These are phyloP conservation scores for Mrakia hoshinonis DNA, from an alignment of 768 basidiomycete genomes.

Conservation along the genomic window DNA sequence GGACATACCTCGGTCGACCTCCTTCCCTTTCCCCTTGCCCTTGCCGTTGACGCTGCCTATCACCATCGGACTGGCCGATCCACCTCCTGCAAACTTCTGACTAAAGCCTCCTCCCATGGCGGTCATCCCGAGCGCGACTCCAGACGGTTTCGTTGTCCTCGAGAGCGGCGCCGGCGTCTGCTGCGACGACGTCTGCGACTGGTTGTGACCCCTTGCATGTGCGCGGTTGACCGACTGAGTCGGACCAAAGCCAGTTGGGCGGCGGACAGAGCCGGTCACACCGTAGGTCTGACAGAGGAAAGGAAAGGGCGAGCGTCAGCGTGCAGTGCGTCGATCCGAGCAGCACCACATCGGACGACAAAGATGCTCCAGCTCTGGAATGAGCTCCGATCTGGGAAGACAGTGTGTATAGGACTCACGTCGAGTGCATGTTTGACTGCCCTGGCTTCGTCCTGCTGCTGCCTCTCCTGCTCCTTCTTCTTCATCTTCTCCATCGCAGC, in stretches of 20 bases:
- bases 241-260: background rate
- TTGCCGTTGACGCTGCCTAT: background rate
- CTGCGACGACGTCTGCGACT: background rate
- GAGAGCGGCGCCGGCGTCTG: conserved; percentile 4
- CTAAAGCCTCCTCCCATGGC: conserved; percentile 9
- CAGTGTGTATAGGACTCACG: background rate
- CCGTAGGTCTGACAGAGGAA: background rate
- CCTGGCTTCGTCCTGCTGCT: background rate
- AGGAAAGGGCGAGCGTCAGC: too few relatives aligned
- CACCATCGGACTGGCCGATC: background rate
- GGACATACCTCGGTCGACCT: background rate
- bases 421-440: conserved; percentile 8
- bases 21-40: background rate
- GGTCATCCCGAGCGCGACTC: background rate
- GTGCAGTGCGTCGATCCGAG: too few relatives aligned
- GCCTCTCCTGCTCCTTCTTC: conserved; percentile 3
- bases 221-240: background rate
- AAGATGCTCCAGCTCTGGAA: too few relatives aligned
- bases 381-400: background rate
- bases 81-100: background rate
- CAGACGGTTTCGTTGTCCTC: background rate
- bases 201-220: background rate
- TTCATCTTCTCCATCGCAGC: conserved; percentile 2
- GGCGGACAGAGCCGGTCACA: conserved; percentile 1
- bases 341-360: too few relatives aligned